Conservation (phyloP, 2,329 filamentous ascomycete species). For the Aureobasidium sp. region DNA sequence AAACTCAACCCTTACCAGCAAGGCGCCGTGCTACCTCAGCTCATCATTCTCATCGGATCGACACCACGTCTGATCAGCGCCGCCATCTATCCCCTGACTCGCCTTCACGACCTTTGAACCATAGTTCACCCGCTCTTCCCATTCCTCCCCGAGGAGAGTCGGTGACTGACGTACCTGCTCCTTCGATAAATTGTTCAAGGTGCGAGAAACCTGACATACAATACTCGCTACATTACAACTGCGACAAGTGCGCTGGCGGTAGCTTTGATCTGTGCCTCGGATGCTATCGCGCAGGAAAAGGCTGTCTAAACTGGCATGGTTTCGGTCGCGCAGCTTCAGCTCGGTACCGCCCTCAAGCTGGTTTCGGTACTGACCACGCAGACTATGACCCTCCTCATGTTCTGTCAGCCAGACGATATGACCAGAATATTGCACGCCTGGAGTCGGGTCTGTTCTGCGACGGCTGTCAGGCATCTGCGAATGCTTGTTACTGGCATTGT, state of each 20-base stretch:
- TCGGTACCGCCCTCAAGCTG: slow-evolving; percentile 28
- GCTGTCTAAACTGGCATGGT: slow-evolving; percentile 81
- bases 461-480: slow-evolving; percentile 62
- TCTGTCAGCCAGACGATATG: slow-evolving; percentile 40
- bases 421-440: slow-evolving; percentile 44
- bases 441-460: slow-evolving; percentile 81
- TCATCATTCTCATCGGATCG: background rate
- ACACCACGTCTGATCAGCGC: background rate
- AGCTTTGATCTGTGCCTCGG: slow-evolving; percentile 70
- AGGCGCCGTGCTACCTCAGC: slow-evolving; percentile 7
- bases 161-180: slow-evolving; percentile 41
- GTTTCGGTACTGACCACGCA: slow-evolving; percentile 33
- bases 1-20: background rate
- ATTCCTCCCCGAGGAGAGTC: slow-evolving; percentile 20
- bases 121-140: slow-evolving; percentile 18
- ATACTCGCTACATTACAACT: slow-evolving; percentile 81
- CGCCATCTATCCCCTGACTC: background rate
- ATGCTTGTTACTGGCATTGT: slow-evolving; percentile 86
- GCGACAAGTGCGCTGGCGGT: slow-evolving; percentile 59
- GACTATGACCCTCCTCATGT: slow-evolving; percentile 44
- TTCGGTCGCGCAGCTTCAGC: slow-evolving; percentile 66
- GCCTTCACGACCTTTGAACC: slow-evolving; percentile 12
- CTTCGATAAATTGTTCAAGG: slow-evolving; percentile 62
- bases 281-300: slow-evolving; percentile 70
- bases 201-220: slow-evolving; percentile 69